phyloP scores from a whole-genome alignment of 23 red algal genomes.

The Gracilaria domingensis region DNA sequence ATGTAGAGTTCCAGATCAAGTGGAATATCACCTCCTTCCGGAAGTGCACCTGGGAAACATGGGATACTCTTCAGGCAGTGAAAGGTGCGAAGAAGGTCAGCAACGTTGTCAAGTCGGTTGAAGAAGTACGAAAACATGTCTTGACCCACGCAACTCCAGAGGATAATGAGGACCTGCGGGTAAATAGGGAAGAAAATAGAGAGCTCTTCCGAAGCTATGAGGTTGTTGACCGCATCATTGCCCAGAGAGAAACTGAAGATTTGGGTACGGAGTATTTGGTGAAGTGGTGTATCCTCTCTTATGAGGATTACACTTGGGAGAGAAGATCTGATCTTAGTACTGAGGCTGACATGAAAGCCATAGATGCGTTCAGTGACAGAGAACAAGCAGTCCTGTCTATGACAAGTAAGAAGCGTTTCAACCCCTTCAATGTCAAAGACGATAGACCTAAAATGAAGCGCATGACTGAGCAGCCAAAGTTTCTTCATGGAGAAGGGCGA shows the following conservation, averaged over 20 bases:
- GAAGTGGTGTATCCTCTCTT: slow-evolving; percentile 84
- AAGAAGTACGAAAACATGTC: slow-evolving; percentile 42
- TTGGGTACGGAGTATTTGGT: slow-evolving; percentile 81
- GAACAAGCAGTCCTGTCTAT: slow-evolving; percentile 62
- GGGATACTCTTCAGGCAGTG: slow-evolving; percentile 50
- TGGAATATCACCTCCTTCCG: slow-evolving; percentile 76
- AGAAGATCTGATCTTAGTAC: slow-evolving; percentile 58
- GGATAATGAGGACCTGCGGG: slow-evolving; percentile 72
- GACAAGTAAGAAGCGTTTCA: slow-evolving; percentile 65
- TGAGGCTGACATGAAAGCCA: slow-evolving; percentile 80
- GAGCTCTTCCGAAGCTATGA: slow-evolving; percentile 59
- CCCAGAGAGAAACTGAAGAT: slow-evolving; percentile 65
- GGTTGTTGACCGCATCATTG: slow-evolving; percentile 83
- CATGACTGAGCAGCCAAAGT: slow-evolving; percentile 80
- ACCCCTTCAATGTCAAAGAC: slow-evolving; percentile 85
- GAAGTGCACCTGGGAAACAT: slow-evolving; percentile 77
- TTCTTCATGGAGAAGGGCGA: slow-evolving; percentile 85
- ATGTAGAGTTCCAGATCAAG: slow-evolving; percentile 90
- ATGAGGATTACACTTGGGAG: slow-evolving; percentile 92
- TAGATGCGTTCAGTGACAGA: slow-evolving; percentile 88
- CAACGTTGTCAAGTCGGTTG: slow-evolving; percentile 80
- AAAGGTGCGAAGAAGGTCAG: slow-evolving; percentile 86
- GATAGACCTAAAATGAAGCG: slow-evolving; percentile 72
- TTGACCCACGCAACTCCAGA: slow-evolving; percentile 70
- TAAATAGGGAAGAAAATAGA: slow-evolving; percentile 66